Percentiles rank a stretch among this genome's conserved stretches.
These are phyloP conservation scores for Senecio squalidus DNA, from an alignment of 140 eudicot genomes.

Conservation along the genomic window DNA sequence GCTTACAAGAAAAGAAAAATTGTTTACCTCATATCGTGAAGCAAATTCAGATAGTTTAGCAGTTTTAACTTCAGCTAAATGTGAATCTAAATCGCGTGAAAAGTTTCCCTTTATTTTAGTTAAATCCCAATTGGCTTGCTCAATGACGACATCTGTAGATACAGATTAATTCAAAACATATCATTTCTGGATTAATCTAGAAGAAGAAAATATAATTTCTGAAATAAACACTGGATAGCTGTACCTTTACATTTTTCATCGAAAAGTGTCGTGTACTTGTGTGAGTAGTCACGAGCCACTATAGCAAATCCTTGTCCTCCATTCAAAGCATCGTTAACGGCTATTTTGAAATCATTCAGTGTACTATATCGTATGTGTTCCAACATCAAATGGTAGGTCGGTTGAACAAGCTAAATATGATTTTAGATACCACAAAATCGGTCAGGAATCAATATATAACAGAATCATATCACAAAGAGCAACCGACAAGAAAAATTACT, in stretches of 20 bases:
- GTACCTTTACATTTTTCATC: slow-evolving; percentile 57
- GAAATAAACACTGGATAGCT: background rate
- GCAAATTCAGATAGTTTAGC: slow-evolving; percentile 66
- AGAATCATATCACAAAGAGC: background rate
- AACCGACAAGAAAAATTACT: slow-evolving; percentile 32
- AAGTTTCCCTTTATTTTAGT: slow-evolving; percentile 62
- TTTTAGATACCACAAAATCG: background rate
- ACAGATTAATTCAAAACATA: background rate
- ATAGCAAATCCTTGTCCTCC: slow-evolving; percentile 54
- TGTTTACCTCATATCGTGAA: slow-evolving; percentile 75
- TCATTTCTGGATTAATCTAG: background rate
- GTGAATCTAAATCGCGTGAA: slow-evolving; percentile 58
- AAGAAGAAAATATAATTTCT: background rate
- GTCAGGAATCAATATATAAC: background rate
- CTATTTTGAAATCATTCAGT: slow-evolving; percentile 51
- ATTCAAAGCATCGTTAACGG: slow-evolving; percentile 47
- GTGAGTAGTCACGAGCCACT: slow-evolving; percentile 45
- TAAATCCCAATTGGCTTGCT: slow-evolving; percentile 81
- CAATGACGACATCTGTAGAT: slow-evolving; percentile 54
- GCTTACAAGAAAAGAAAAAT: background rate
- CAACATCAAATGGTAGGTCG: slow-evolving; percentile 54
- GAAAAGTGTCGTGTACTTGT: slow-evolving; percentile 30
- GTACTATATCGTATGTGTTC: slow-evolving; percentile 60
- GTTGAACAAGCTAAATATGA: slow-evolving; percentile 58
- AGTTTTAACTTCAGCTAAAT: slow-evolving; percentile 49